A percentile compares a stretch with the other conserved stretches of the same genome.
Conservation (phyloP, 768 basidiomycete genomes). For the Termitomyces sp. region DNA sequence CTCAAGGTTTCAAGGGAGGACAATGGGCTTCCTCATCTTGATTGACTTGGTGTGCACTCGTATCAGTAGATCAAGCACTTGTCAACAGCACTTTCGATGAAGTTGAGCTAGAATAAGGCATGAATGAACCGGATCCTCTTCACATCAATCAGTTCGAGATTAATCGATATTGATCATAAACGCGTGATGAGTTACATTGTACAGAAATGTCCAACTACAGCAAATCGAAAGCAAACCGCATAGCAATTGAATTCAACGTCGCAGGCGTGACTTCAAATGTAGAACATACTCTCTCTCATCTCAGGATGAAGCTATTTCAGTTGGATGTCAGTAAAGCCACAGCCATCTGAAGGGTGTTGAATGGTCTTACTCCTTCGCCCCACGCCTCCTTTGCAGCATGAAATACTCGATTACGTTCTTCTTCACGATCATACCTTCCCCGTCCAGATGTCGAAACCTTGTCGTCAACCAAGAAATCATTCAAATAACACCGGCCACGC, state of each 20-base stretch:
- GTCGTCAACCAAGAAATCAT: conserved; percentile 61
- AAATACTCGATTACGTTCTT: conserved; percentile 33
- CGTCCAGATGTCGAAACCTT: conserved; percentile 30
- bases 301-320: conserved; percentile 42
- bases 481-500: conserved; percentile 69
- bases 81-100: too few relatives aligned
- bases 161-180: not conserved
- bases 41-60: too few relatives aligned
- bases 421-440: conserved; percentile 29
- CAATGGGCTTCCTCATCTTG: too few relatives aligned
- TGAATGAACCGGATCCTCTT: too few relatives aligned
- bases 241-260: not conserved
- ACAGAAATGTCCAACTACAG: not conserved
- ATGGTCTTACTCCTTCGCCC: conserved; percentile 44
- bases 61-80: not conserved
- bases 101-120: not conserved
- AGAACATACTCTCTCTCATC: conserved; percentile 68
- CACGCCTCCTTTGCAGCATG: conserved; percentile 42
- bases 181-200: not conserved
- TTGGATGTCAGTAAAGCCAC: not conserved
- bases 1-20: too few relatives aligned
- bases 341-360: not conserved
- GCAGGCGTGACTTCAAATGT: conserved; percentile 38
- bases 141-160: too few relatives aligned
- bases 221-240: not conserved